Evolutionary conservation across 768 basidiomycete species (phyloP), one percentile per base, ranked within the genome.

Genomic region (Xerocomellus intermedius): DNA sequence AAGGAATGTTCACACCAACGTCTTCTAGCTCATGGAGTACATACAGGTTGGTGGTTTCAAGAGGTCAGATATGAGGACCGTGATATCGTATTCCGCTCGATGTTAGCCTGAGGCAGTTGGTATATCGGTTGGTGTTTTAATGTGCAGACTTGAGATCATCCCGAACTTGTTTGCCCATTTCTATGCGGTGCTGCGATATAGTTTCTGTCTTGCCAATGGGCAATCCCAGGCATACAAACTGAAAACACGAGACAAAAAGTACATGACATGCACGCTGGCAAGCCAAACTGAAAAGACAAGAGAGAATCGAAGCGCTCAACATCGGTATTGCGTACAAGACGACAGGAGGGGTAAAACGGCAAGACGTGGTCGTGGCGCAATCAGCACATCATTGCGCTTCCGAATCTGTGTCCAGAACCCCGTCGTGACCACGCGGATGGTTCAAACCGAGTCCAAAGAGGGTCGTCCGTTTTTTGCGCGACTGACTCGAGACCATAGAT

Each of bases 381-480:
- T 26, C 33, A 26, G 28, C 16, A 21, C 12, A 22, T 60, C 43
- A 66, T 35, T 28, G 52, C 30, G n/a, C 21, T 17, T 32, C 50
- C 35, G 44, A 36, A 14, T 38, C 55, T n/a, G 24, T 37, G 14
- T 41, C 45, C 1, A 22, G 22, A 39, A 50, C 48, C 9, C 12
- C 36, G 14, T n/a, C 48, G 2, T 28, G 54, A 30, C 21, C 19
- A 17, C 55, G 56, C 10, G 30, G 1, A 17, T 48, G 32, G 48
- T 45, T 67, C 30, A 57, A 16, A 13, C 65, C 60, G 8, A 65
- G 59, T 28, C 65, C 65, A 35, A 68, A 67, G 16, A 67, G 53
- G 14, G 57, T 55, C 48, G 44, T 30, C 52, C 60, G 59, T 46
- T 56, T 54, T 52, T 45, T 52, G 42, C 38, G 59, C 8, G 65